phyloP scores from a whole-genome alignment of 257 asterid genomes.

The Salvia hispanica region DNA sequence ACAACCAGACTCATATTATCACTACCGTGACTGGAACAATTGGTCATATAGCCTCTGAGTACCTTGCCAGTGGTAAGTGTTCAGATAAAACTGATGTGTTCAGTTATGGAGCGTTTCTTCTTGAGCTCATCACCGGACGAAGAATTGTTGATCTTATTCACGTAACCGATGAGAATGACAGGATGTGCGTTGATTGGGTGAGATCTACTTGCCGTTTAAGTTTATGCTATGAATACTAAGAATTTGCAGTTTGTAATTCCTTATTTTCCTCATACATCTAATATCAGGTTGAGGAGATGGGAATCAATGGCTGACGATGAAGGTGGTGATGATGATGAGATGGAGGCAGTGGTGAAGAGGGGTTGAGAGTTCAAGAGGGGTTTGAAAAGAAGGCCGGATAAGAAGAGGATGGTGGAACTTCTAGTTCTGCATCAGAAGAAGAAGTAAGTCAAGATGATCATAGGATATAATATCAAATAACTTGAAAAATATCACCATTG shows the following conservation, averaged over 20 bases:
- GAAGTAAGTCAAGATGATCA: too few relatives aligned
- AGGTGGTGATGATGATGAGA: background rate
- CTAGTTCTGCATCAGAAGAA: too few relatives aligned
- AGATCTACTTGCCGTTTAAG: background rate
- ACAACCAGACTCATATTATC: background rate
- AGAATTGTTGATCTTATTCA: background rate
- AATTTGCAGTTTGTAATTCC: too few relatives aligned
- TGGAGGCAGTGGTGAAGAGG: background rate
- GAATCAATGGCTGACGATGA: background rate
- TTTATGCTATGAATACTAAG: background rate
- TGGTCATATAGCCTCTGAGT: constrained; percentile 23
- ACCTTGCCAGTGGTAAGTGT: background rate
- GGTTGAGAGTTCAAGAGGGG: too few relatives aligned
- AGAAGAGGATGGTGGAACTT: too few relatives aligned
- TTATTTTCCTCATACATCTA: too few relatives aligned
- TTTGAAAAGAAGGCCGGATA: too few relatives aligned
- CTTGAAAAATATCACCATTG: too few relatives aligned
- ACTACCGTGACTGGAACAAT: background rate
- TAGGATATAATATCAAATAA: too few relatives aligned
- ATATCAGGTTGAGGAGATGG: constrained; percentile 1
- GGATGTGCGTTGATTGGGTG: constrained; percentile 9
- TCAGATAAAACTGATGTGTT: constrained; percentile 22
- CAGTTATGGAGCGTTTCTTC: constrained; percentile 32
- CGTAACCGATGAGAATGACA: background rate
- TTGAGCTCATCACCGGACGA: constrained; percentile 26